Conservation (phyloP, 1,284 basidiomycete species). For the Moesziomyces aphidis region DNA sequence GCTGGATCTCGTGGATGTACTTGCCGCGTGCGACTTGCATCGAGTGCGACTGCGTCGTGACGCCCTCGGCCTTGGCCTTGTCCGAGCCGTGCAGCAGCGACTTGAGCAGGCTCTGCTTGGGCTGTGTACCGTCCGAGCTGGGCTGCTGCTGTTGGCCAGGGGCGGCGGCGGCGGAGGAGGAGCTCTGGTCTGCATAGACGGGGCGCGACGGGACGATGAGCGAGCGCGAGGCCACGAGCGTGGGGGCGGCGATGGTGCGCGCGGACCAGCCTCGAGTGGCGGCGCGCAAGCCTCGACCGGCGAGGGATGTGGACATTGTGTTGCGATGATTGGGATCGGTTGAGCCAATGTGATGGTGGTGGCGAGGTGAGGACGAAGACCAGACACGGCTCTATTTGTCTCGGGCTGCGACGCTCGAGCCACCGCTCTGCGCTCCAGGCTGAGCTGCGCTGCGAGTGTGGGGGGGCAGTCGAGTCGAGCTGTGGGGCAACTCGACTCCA, state of each 20-base stretch:
- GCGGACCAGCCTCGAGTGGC: constrained; percentile 24
- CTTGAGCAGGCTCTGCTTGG: constrained; percentile 49
- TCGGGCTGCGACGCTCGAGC: constrained; percentile 24
- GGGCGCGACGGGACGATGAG: constrained; percentile 36
- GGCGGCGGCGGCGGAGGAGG: background rate
- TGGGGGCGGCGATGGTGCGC: constrained; percentile 1
- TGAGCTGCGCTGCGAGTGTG: background rate
- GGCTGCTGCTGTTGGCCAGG: constrained; percentile 4
- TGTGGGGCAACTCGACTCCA: background rate
- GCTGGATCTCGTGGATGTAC: constrained; percentile 64
- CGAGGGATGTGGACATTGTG: constrained; percentile 20
- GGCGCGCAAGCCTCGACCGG: constrained; percentile 24
- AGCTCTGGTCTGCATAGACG: constrained; percentile 8
- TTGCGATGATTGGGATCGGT: background rate
- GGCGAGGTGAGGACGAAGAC: background rate
- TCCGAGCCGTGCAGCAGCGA: constrained; percentile 61
- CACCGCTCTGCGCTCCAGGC: background rate
- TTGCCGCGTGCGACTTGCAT: constrained; percentile 56
- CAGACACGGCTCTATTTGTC: too few species aligned
- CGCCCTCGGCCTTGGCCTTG: constrained; percentile 49
- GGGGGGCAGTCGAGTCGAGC: too few species aligned
- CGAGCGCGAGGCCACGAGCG: constrained; percentile 24
- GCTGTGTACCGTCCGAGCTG: constrained; percentile 8
- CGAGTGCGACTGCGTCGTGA: constrained; percentile 47
- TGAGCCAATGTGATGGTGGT: background rate